Conservation (phyloP, 495 filamentous ascomycete genomes). For the Hypoxylon lienhwacheense region DNA sequence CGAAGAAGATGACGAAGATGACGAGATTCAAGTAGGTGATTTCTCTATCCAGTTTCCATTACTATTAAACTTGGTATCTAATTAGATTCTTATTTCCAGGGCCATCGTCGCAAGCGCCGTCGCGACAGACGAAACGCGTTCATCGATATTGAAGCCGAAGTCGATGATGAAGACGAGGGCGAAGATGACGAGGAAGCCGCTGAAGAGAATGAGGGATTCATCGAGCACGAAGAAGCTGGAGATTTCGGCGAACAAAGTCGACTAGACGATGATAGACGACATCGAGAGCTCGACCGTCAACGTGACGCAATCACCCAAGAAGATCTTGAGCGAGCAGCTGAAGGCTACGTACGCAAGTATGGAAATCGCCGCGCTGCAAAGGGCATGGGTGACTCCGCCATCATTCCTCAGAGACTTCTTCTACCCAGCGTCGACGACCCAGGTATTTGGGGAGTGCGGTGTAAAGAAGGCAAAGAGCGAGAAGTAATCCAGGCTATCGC, state of each 20-base stretch:
- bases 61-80: constrained; percentile 12
- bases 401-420: constrained; percentile 84
- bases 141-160: constrained; percentile 95
- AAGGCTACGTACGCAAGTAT: constrained; percentile 81
- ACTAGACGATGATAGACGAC: constrained; percentile 84
- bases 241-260: constrained; percentile 80
- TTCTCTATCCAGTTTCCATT: neutral
- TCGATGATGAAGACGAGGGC: constrained; percentile 91
- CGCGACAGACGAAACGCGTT: constrained; percentile 74
- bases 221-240: constrained; percentile 86
- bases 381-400: constrained; percentile 60
- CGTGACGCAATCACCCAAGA: constrained; percentile 80
- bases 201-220: constrained; percentile 78
- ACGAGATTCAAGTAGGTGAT: constrained; percentile 57
- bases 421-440: constrained; percentile 94
- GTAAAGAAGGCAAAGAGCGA: constrained; percentile 91
- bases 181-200: constrained; percentile 88
- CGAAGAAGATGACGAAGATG: constrained; percentile 61
- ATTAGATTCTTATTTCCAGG: constrained; percentile 48
- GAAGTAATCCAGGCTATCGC: constrained; percentile 85
- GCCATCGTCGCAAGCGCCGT: constrained; percentile 76
- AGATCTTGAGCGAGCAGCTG: constrained; percentile 92
- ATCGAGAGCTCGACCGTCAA: constrained; percentile 90
- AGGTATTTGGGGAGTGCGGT: constrained; percentile 91
- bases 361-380: constrained; percentile 53